These are phyloP conservation scores for Saccharum hybrid DNA, from an alignment of 202 grass and related monocot genomes.

Conservation along the genomic window DNA sequence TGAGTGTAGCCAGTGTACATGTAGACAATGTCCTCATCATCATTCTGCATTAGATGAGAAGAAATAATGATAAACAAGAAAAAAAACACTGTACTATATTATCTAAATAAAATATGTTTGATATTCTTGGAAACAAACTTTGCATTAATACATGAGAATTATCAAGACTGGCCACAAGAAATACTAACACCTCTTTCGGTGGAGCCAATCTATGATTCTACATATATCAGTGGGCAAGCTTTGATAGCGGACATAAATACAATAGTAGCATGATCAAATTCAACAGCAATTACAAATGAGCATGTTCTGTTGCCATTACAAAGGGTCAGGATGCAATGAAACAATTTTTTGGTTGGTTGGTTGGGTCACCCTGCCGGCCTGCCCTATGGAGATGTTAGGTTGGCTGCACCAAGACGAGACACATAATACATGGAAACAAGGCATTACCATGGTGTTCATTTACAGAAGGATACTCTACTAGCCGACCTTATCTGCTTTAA, in stretches of 20 bases:
- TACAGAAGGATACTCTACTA: not conserved
- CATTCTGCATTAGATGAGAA: constrained; percentile 76
- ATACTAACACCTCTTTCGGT: constrained; percentile 16
- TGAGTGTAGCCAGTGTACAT: constrained; percentile 94
- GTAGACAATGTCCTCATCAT: constrained; percentile 88
- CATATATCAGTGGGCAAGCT: constrained; percentile 5
- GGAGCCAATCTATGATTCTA: not conserved
- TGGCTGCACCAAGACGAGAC: not conserved
- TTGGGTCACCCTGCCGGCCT: not conserved
- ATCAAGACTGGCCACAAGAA: not conserved
- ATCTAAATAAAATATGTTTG: constrained; percentile 13
- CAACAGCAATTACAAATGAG: not conserved
- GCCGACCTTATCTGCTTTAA: not conserved
- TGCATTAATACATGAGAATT: too few relatives aligned
- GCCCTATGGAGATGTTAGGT: not conserved
- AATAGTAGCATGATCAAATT: constrained; percentile 14
- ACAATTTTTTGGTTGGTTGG: not conserved
- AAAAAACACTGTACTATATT: constrained; percentile 14
- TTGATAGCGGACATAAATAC: not conserved
- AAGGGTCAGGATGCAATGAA: not conserved
- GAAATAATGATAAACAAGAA: constrained; percentile 27
- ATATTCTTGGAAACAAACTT: too few relatives aligned
- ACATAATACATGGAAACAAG: not conserved
- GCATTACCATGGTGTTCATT: not conserved
- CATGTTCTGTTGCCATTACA: not conserved